A percentile compares a stretch with the other conserved stretches of the same genome.
Conservation (phyloP, 805 yeast species). For the Wickerhamomyces chaumierensis region DNA sequence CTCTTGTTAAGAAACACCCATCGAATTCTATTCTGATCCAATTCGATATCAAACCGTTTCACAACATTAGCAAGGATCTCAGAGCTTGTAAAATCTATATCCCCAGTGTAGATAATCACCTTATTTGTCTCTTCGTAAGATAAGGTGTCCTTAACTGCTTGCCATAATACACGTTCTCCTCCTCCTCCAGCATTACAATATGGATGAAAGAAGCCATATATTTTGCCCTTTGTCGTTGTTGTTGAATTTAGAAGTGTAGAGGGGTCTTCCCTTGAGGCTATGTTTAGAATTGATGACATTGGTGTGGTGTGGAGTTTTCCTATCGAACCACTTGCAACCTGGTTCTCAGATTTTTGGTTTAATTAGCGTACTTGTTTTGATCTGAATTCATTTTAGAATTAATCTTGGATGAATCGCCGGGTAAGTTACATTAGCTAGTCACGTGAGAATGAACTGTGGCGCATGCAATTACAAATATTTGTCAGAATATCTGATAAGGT, state of each 20-base stretch:
- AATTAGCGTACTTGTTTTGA: no score
- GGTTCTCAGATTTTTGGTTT: no score
- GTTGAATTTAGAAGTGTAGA: neutral
- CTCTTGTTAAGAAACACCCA: slow-evolving; percentile 49
- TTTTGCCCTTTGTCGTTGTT: slow-evolving; percentile 3
- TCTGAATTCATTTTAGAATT: no score
- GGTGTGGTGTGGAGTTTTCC: no score
- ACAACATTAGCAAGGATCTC: slow-evolving; percentile 40
- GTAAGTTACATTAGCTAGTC: no score
- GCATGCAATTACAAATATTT: neutral
- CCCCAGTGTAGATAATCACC: slow-evolving; percentile 67
- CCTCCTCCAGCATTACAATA: slow-evolving; percentile 96
- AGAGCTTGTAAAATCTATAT: slow-evolving; percentile 34
- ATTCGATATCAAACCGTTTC: slow-evolving; percentile 42
- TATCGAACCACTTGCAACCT: no score
- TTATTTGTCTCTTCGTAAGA: slow-evolving; percentile 34
- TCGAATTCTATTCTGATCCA: slow-evolving; percentile 43
- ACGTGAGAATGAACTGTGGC: no score
- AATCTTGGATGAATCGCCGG: no score
- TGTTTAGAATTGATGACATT: neutral
- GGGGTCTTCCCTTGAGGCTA: no score
- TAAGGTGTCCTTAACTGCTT: slow-evolving; percentile 70
- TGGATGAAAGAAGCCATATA: slow-evolving; percentile 91
- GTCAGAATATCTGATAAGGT: no score
- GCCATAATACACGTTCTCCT: slow-evolving; percentile 95